Percentiles rank a stretch among this genome's conserved stretches.
Conservation (phyloP, 805 yeast genomes). For the Metschnikowia lunata region DNA sequence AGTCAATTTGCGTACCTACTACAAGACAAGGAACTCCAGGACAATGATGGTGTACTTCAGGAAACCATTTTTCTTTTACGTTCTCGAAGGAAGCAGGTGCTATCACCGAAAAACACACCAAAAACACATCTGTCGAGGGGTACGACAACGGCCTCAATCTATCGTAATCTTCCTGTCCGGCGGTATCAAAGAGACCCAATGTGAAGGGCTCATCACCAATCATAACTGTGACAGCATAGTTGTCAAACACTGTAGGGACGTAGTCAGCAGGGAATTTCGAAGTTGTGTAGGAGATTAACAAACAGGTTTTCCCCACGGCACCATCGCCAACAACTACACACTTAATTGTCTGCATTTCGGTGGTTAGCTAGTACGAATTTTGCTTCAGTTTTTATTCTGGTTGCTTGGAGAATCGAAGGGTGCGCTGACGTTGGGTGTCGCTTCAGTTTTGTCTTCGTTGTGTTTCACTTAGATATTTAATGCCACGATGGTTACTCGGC, state of each 20-base stretch:
- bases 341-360: constrained; percentile 58
- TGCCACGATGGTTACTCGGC: not conserved
- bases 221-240: constrained; percentile 90
- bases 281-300: constrained; percentile 92
- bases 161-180: constrained; percentile 99
- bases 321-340: constrained; percentile 99
- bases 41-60: constrained; percentile 94
- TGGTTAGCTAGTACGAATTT: not conserved
- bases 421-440: not conserved
- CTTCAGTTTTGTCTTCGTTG: constrained; percentile 1
- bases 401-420: not conserved
- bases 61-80: constrained; percentile 98
- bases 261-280: constrained; percentile 97
- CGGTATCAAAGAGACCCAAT: constrained; percentile 95
- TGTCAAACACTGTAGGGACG: constrained; percentile 97
- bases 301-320: constrained; percentile 98
- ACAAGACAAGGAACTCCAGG: constrained; percentile 97
- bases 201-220: constrained; percentile 98
- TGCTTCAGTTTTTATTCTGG: not conserved
- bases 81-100: constrained; percentile 97
- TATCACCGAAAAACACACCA: constrained; percentile 93
- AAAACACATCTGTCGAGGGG: constrained; percentile 95
- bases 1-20: constrained; percentile 95
- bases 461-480: constrained; percentile 1
- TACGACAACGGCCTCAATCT: constrained; percentile 93